Base-by-base conservation (phyloP, 2,329 filamentous ascomycete genomes). In the Aplosporella prunicola region DNA sequence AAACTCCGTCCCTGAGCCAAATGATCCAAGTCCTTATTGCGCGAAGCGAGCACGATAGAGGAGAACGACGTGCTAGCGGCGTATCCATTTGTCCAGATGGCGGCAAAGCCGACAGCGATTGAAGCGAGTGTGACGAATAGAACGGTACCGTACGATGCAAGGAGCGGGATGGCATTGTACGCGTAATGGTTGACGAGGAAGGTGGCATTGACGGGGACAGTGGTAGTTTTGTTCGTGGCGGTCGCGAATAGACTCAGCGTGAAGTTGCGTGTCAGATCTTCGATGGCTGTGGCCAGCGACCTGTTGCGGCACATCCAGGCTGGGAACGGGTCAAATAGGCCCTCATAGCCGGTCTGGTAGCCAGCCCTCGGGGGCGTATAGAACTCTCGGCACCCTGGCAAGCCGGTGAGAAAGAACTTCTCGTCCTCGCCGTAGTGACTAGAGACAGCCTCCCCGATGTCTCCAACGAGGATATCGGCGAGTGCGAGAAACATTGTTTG, bases 251-350 rank as follows among this genome's bases (percentile, higher is more conserved):
- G 33, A 25, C 16, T 22, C 9, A 35, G 33, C 6, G 33, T 35
- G n/a, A 28, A 17, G 33, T 35, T 35, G 24, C 28, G 17, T 2
- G 33, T 18, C 1, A 35, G 33, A 17, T 35, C 33, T 10, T 35
- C 33, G 24, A 35, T 14, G 11, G 17, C 24, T 6, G 8, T 18
- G 9, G 13, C 16, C 11, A 35, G 11, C 10, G 33, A 28, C 8
- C 15, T 24, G 7, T 20, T 20, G 5, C 32, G 32, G 24, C 32
- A 35, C 23, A 20, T 27, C 23, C 11, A 20, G 3, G 32, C 7
- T 10, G 24, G 29, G 10, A 3, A 8, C n/a, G n/a, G n/a, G n/a
- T n/a, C n/a, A n/a, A n/a, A n/a, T n/a, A n/a, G n/a, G n/a, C n/a
- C n/a, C n/a, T n/a, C n/a, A n/a, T n/a, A n/a, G n/a, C n/a, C n/a